A percentile compares a stretch with the other conserved stretches of the same genome.
phyloP scores from a whole-genome alignment of 2,329 filamentous ascomycete genomes.

The Apiospora arundinis region DNA sequence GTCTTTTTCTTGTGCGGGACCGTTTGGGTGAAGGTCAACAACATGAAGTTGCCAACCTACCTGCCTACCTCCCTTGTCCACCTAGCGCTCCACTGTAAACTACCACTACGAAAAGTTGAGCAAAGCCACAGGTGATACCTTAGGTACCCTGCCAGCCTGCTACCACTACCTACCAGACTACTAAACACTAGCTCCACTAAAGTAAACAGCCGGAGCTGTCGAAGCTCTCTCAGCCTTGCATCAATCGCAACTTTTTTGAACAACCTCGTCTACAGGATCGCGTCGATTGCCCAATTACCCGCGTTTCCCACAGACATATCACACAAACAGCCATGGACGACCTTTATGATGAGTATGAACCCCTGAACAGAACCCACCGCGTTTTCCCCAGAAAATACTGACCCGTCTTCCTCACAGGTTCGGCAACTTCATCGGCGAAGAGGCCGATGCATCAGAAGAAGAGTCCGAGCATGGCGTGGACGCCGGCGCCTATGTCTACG shows the following conservation, averaged over 20 bases:
- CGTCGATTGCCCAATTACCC: slow-evolving; percentile 27
- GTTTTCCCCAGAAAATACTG: slow-evolving; percentile 24
- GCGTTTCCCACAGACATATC: slow-evolving; percentile 27
- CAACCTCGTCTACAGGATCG: slow-evolving; percentile 17
- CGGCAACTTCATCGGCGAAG: slow-evolving; percentile 97
- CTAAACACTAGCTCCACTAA: slow-evolving; percentile 2
- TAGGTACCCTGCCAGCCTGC: no score
- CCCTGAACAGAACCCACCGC: neutral
- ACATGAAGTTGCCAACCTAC: no score
- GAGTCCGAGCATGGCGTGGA: slow-evolving; percentile 81
- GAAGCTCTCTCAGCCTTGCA: slow-evolving; percentile 18
- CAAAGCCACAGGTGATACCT: neutral
- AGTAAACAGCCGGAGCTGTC: slow-evolving; percentile 3
- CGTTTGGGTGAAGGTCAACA: neutral
- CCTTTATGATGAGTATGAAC: slow-evolving; percentile 87
- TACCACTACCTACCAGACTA: neutral
- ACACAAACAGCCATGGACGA: slow-evolving; percentile 74
- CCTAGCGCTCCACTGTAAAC: neutral
- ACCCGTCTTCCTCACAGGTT: slow-evolving; percentile 65
- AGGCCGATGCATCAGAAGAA: slow-evolving; percentile 81
- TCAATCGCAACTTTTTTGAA: slow-evolving; percentile 19
- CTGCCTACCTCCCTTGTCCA: neutral
- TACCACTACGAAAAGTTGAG: no score
- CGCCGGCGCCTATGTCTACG: slow-evolving; percentile 80
- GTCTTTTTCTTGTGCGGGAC: neutral